Evolutionary conservation across 352 stramenopile species (phyloP).

Genomic region (Globisporangium solare): DNA sequence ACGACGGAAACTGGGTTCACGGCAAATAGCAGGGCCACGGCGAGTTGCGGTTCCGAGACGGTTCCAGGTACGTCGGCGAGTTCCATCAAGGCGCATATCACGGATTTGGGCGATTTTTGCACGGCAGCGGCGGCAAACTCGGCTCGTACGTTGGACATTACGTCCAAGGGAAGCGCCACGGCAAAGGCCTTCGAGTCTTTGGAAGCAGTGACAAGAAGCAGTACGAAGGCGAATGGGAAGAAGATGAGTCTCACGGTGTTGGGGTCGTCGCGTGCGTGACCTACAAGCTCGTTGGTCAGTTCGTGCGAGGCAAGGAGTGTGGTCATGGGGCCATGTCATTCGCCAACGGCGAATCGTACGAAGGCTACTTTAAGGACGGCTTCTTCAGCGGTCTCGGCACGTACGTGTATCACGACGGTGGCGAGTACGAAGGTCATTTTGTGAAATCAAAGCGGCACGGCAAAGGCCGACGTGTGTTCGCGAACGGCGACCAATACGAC

Average conservation of each 20-base stretch:
- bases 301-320: constrained; percentile 40
- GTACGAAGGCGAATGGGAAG: constrained; percentile 69
- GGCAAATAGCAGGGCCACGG: constrained; percentile 55
- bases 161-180: constrained; percentile 43
- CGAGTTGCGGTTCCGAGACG: constrained; percentile 39
- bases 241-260: constrained; percentile 53
- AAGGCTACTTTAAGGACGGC: constrained; percentile 47
- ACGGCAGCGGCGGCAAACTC: constrained; percentile 31
- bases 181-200: constrained; percentile 59
- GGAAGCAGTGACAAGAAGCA: constrained; percentile 24
- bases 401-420: constrained; percentile 42
- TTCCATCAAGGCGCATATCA: constrained; percentile 52
- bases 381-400: constrained; percentile 42
- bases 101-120: constrained; percentile 52
- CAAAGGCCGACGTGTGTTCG: constrained; percentile 39
- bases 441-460: constrained; percentile 46
- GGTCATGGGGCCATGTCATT: constrained; percentile 56
- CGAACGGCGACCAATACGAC: constrained; percentile 45
- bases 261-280: constrained; percentile 45
- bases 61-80: constrained; percentile 49
- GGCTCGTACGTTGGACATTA: constrained; percentile 69
- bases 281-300: constrained; percentile 59
- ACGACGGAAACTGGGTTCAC: constrained; percentile 58
- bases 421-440: constrained; percentile 54
- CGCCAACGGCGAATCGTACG: constrained; percentile 65